Evolutionary conservation across 441 rosid genomes (phyloP), one percentile per base, ranked within the genome.

Genomic region (Macaranga tanarius): DNA sequence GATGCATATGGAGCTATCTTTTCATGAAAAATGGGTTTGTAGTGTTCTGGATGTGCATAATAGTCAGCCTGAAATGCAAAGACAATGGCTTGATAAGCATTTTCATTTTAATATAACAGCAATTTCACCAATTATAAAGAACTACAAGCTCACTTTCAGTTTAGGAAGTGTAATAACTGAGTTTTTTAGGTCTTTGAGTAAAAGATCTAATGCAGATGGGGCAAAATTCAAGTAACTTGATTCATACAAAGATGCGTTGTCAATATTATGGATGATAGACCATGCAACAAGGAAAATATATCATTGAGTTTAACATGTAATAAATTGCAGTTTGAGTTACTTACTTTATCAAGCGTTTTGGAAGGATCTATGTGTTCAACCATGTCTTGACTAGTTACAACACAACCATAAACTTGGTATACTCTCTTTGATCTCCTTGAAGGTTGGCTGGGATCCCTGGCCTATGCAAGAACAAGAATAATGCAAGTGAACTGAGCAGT

Each of bases 11-110:
- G 95, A 28, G 89, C 92, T 44, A 95, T 77, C 69, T 83, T 91
- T 76, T 88, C 86, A 74, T 91, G 98, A 83, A 91, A 92, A 75
- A 87, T 62, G 63, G 97, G 86, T 51, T 80, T 83, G 83, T 90
- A 95, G 81, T 91, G 97, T 71, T 88, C 99, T 7, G 98, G 98
- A 78, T 95, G 97, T 62, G 88, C 92, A 82, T 95, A 92, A 74
- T 95, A 92, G 81, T 91, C 99, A 0, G 84, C 90, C 99, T 95
- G 93, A 75, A 82, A 70, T 23, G 69, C 10, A 69, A 62, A 71
- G 4, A 76, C 56, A 57, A 22, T 22, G 11, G 42, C 71, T 10
- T 17, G 11, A 23, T 74, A n/a, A 70, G 61, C 73, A 67, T 66
- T 56, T 25, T 15, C 45, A 10, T 34, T 62, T 19, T 28, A 50